Evolutionary conservation across 495 filamentous ascomycete species (phyloP).

Genomic region (Antarctomyces pellizariae): DNA sequence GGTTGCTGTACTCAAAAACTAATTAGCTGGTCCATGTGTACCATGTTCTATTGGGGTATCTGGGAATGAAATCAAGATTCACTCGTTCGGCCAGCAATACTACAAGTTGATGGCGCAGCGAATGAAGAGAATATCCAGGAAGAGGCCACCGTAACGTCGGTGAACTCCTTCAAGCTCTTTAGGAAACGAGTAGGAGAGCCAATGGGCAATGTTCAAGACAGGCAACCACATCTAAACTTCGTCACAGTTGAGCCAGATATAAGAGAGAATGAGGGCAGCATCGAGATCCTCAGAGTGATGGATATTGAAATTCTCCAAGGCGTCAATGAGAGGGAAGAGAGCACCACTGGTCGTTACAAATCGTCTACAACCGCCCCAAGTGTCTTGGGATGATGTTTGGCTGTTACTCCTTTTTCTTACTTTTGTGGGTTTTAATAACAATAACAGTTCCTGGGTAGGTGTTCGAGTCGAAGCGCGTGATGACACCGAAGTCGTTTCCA

Average conservation of each 20-base stretch:
- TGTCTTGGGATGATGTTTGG: constrained; percentile 1
- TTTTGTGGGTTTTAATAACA: not conserved
- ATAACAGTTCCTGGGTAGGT: no score
- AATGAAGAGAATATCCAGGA: constrained; percentile 14
- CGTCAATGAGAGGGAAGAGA: constrained; percentile 2
- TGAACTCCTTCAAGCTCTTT: constrained; percentile 20
- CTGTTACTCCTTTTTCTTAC: constrained; percentile 2
- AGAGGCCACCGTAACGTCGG: constrained; percentile 13
- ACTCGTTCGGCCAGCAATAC: no score
- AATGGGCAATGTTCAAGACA: constrained; percentile 17
- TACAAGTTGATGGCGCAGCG: constrained; percentile 21
- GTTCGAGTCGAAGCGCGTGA: constrained; percentile 22
- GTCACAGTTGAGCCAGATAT: not conserved
- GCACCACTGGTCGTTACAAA: constrained; percentile 3
- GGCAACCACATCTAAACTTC: not conserved
- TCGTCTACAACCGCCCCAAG: not conserved
- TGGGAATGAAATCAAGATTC: no score
- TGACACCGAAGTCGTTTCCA: constrained; percentile 28
- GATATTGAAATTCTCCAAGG: constrained; percentile 4
- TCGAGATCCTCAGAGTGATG: constrained; percentile 4
- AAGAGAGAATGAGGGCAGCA: constrained; percentile 3
- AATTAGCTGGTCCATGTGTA: no score
- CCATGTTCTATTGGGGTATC: no score
- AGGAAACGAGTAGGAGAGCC: constrained; percentile 16
- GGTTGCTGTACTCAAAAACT: no score